phyloP scores from a whole-genome alignment of 208 protist genomes.

The Porcisia deanei region DNA sequence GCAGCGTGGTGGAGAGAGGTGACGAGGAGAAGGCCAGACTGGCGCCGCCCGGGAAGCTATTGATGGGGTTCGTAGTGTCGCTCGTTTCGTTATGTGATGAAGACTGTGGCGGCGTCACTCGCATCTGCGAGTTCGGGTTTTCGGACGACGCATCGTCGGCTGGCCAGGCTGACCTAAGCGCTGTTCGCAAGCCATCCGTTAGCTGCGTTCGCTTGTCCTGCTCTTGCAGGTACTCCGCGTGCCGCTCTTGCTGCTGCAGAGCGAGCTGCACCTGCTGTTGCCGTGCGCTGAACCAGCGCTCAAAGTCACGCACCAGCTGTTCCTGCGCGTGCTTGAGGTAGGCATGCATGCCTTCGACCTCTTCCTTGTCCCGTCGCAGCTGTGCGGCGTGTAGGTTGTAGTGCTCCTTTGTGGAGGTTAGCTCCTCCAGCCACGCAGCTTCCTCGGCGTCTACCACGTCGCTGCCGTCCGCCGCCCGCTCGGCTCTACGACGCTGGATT shows the following conservation, averaged over 20 bases:
- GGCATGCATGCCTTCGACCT: constrained; percentile 84
- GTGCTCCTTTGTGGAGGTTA: constrained; percentile 34
- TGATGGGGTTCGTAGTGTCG: neutral
- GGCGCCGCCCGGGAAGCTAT: neutral
- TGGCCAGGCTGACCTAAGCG: neutral
- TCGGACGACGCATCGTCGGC: neutral
- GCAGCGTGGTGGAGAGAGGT: neutral
- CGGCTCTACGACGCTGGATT: constrained; percentile 78
- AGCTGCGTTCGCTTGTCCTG: constrained; percentile 5
- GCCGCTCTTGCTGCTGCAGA: constrained; percentile 27
- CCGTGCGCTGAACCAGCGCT: constrained; percentile 79
- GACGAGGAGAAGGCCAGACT: neutral
- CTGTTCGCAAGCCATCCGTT: constrained; percentile 5
- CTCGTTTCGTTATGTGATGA: neutral
- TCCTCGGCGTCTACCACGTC: constrained; percentile 62
- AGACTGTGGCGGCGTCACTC: neutral
- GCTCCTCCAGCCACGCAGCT: constrained; percentile 27
- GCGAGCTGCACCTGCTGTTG: constrained; percentile 69
- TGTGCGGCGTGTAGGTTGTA: constrained; percentile 60
- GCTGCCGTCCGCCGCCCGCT: constrained; percentile 73
- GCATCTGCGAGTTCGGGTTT: no score
- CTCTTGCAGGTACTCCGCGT: constrained; percentile 4
- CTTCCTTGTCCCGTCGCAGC: constrained; percentile 74
- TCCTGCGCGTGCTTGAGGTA: constrained; percentile 88
- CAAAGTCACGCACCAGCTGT: constrained; percentile 82